phyloP scores from a whole-genome alignment of 2,329 filamentous ascomycete genomes.

The Clarireedia sp. region DNA sequence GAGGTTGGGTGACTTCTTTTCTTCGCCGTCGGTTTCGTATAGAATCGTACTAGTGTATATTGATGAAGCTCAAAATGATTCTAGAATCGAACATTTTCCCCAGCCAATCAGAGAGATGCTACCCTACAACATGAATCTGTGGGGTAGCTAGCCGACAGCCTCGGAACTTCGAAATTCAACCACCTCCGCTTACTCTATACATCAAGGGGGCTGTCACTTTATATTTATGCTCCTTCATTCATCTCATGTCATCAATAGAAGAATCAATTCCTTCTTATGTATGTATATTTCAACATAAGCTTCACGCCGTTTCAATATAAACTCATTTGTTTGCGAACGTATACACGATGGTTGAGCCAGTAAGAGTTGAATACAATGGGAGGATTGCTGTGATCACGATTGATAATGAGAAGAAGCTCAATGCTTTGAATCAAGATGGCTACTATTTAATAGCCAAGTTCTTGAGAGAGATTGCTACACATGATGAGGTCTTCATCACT shows the following conservation, averaged over 20 bases:
- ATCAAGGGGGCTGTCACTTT: too few species aligned
- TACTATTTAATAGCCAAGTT: slow-evolving; percentile 72
- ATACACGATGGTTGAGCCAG: slow-evolving; percentile 18
- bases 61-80: not conserved
- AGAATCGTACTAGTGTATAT: not conserved
- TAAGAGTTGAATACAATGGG: slow-evolving; percentile 51
- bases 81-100: not conserved
- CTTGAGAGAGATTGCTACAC: slow-evolving; percentile 68
- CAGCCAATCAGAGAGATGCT: not conserved
- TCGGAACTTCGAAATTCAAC: too few species aligned
- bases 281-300: not conserved
- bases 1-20: not conserved
- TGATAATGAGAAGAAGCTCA: slow-evolving; percentile 78
- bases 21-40: not conserved
- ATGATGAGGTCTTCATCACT: slow-evolving; percentile 77
- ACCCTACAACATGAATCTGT: not conserved
- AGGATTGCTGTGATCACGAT: slow-evolving; percentile 79
- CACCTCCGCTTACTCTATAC: too few species aligned
- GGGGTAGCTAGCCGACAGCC: too few species aligned
- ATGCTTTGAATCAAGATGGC: slow-evolving; percentile 61
- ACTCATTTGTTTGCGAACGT: not conserved
- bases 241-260: not conserved
- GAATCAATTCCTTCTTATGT: not conserved
- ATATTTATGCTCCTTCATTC: too few species aligned
- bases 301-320: too few species aligned